Base-by-base conservation (phyloP, 768 basidiomycete genomes). In the Auricularia sp. region DNA sequence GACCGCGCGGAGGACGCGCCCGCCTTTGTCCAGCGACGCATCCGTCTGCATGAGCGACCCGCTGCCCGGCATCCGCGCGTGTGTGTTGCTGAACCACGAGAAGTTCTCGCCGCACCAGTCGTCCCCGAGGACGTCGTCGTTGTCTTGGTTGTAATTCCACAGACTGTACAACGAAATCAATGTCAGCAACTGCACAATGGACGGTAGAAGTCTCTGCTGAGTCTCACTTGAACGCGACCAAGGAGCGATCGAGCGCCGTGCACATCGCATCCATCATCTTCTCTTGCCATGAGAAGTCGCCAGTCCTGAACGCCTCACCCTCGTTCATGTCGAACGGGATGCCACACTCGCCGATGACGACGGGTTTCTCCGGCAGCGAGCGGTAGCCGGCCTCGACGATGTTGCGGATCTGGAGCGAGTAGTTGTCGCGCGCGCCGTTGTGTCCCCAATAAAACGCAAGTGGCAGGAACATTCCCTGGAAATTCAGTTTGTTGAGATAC, bases 31-130 rank as follows among this genome's bases (percentile, higher is more conserved):
- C 37, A 94, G 80, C 4, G 86, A 83, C n/a, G 82, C 78, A 2
- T 85, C 81, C 21, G 77, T 77, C 73, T 90, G 90, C 8, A 82
- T 80, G 0, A 80, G 71, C 54, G 65, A 34, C 24, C 45, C 65
- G 63, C 18, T 69, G n/a, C 51, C 67, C 24, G 54, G 44, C 10
- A 34, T 24, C 6, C 62, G 70, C 85, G 86, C 63, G 16, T 62
- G 69, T 5, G 66, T 45, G 29, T 66, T 65, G 54, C 70, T 70
- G 81, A 93, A 98, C 92, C 92, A 97, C 1, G 92, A 94, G 73
- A 99, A 98, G 76, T 95, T 97, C 75, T 99, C 95, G 63, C 90
- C 92, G 70, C 95, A 96, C 95, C 95, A 97, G 72, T 86, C 76
- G 72, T 98, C 95, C 16, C 96, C 96, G 33, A 75, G 70, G 18